Conservation (phyloP, 352 stramenopile genomes). For the Phytophthora nicotianae region DNA sequence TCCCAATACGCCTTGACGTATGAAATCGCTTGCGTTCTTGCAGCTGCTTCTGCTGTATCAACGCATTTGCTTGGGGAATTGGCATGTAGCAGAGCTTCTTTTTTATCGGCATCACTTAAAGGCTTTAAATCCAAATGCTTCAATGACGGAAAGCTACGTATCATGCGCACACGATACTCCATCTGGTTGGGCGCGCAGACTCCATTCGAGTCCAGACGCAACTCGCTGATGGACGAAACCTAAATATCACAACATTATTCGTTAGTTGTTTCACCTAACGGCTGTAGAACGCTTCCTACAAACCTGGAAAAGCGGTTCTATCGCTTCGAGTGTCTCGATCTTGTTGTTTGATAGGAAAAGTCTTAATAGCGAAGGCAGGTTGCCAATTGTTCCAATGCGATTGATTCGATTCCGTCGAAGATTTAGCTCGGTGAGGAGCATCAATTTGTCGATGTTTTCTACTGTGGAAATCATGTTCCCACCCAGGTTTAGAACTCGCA, state of each 20-base stretch:
- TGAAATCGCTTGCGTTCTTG: constrained; percentile 57
- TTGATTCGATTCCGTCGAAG: constrained; percentile 84
- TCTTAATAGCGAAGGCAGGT: constrained; percentile 78
- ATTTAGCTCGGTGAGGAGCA: constrained; percentile 91
- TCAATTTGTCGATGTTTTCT: constrained; percentile 80
- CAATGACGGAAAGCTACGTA: constrained; percentile 73
- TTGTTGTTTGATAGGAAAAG: constrained; percentile 93
- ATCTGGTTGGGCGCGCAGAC: constrained; percentile 51
- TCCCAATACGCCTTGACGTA: constrained; percentile 51
- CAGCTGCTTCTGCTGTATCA: constrained; percentile 52
- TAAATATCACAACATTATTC: constrained; percentile 3
- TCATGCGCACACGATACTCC: constrained; percentile 74
- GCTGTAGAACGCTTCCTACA: neutral
- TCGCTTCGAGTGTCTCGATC: constrained; percentile 70
- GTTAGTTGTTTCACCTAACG: neutral
- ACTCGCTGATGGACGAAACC: constrained; percentile 77
- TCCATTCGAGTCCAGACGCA: constrained; percentile 88
- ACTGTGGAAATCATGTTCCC: constrained; percentile 83
- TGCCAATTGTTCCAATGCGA: constrained; percentile 59
- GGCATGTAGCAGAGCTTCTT: constrained; percentile 43
- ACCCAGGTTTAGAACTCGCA: constrained; percentile 92
- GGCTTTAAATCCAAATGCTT: constrained; percentile 87
- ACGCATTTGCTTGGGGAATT: constrained; percentile 37
- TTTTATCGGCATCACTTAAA: constrained; percentile 78
- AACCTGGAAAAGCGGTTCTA: constrained; percentile 76